Evolutionary conservation across 225 moss, liverwort and hornwort species (phyloP).

Genomic region (Marchantia polymorpha): DNA sequence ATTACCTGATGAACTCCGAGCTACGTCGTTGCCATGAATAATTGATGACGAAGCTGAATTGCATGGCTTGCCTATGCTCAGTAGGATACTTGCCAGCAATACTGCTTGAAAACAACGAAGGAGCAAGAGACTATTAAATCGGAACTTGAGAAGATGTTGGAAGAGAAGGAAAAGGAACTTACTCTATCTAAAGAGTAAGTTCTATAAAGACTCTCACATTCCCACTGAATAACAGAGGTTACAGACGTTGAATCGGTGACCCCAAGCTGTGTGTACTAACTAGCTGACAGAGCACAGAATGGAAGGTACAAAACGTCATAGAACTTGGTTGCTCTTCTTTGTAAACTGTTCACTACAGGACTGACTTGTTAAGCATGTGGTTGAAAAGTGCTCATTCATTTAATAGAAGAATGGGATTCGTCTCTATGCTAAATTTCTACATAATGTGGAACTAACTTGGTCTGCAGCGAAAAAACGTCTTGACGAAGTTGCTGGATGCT

Average conservation of each 20-base stretch:
- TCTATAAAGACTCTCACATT: not conserved
- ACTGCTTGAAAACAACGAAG: conserved; percentile 16
- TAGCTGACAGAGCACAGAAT: not conserved
- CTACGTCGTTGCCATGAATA: not conserved
- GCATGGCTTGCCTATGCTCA: conserved; percentile 22
- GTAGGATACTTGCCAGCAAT: conserved; percentile 35
- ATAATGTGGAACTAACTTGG: not conserved
- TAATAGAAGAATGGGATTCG: not conserved
- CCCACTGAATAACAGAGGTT: not conserved
- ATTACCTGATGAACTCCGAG: not conserved
- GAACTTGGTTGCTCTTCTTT: too few relatives aligned
- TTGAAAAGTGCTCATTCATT: not conserved
- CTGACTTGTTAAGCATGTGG: too few relatives aligned
- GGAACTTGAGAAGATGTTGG: conserved; percentile 20
- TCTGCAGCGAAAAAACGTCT: not conserved
- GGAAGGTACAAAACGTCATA: too few relatives aligned
- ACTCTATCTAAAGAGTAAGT: conserved; percentile 10
- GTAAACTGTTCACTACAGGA: too few relatives aligned
- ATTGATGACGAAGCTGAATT: conserved; percentile 11
- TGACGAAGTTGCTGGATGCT: not conserved
- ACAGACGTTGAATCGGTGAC: not conserved
- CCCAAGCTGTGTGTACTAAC: too few relatives aligned
- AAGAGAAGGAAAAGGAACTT: conserved; percentile 25
- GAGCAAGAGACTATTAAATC: conserved; percentile 16
- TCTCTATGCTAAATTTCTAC: not conserved